phyloP scores from a whole-genome alignment of 768 basidiomycete genomes.

The Lepiota venenata region DNA sequence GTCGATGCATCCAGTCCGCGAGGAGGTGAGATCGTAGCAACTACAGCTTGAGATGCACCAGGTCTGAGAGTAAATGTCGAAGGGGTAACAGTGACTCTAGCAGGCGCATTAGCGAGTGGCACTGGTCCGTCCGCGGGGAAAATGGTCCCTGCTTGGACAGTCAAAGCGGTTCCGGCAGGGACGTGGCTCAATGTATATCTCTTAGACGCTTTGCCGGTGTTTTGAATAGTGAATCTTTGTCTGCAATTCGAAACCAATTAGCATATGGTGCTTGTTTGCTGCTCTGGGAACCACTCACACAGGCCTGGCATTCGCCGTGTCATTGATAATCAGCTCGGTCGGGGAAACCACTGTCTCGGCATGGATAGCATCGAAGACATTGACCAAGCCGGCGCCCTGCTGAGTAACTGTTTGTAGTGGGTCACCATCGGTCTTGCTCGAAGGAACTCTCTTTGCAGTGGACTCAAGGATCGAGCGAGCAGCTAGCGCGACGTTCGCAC shows the following conservation, averaged over 20 bases:
- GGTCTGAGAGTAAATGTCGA: slow-evolving; percentile 41
- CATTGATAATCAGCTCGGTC: slow-evolving; percentile 53
- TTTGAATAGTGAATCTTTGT: slow-evolving; percentile 44
- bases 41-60: slow-evolving; percentile 32
- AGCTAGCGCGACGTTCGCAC: slow-evolving; percentile 21
- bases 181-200: slow-evolving; percentile 48
- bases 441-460: slow-evolving; percentile 37
- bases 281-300: slow-evolving; percentile 24
- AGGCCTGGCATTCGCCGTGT: slow-evolving; percentile 48
- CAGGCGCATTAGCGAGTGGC: slow-evolving; percentile 37
- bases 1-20: slow-evolving; percentile 33
- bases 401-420: slow-evolving; percentile 46
- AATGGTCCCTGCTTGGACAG: slow-evolving; percentile 34
- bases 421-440: slow-evolving; percentile 39
- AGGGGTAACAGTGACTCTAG: slow-evolving; percentile 40
- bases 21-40: slow-evolving; percentile 43
- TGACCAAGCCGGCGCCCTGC: slow-evolving; percentile 50
- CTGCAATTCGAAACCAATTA: slow-evolving; percentile 18
- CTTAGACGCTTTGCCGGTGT: slow-evolving; percentile 37
- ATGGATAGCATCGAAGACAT: slow-evolving; percentile 52
- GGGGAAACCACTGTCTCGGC: slow-evolving; percentile 46
- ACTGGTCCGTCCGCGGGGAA: slow-evolving; percentile 44
- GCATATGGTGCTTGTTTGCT: neutral
- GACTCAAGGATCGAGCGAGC: slow-evolving; percentile 39
- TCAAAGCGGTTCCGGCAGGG: slow-evolving; percentile 54